A percentile compares a stretch with the other conserved stretches of the same genome.
These are phyloP conservation scores for Ganoderma multipileum DNA, from an alignment of 1,284 basidiomycete species.

Conservation along the genomic window DNA sequence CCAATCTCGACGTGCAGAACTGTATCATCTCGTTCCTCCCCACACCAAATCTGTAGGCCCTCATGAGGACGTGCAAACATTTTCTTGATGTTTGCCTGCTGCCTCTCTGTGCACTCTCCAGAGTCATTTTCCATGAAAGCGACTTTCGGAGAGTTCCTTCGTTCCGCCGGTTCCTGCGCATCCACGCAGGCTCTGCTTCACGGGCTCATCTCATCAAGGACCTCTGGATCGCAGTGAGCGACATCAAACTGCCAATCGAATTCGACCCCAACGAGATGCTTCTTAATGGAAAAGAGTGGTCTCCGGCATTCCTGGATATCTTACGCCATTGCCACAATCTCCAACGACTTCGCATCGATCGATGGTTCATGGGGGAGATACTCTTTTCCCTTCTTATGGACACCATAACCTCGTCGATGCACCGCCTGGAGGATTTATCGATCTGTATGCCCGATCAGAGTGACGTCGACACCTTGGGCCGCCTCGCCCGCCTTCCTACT, in stretches of 20 bases:
- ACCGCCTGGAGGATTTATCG: neutral
- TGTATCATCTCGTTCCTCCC: neutral
- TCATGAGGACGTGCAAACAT: neutral
- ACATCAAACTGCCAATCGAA: neutral
- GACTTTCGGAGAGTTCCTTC: neutral
- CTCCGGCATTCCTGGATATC: neutral
- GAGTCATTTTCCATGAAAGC: neutral
- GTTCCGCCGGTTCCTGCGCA: conserved; percentile 2
- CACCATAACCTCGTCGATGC: neutral
- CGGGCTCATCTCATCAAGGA: conserved; percentile 3
- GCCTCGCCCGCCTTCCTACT: neutral
- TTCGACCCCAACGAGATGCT: no score
- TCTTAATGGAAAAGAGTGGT: neutral
- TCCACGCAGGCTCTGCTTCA: neutral
- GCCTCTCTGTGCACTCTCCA: conserved; percentile 4
- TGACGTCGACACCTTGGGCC: neutral
- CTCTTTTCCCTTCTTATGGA: neutral
- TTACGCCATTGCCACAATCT: no score
- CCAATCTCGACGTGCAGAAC: conserved; percentile 6
- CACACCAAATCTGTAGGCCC: neutral
- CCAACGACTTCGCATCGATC: conserved; percentile 7
- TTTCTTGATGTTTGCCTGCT: neutral
- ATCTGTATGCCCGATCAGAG: neutral
- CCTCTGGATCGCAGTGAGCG: neutral
- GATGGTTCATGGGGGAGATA: neutral